Evolutionary conservation across 768 basidiomycete species (phyloP).

Genomic region (Russula virescens): DNA sequence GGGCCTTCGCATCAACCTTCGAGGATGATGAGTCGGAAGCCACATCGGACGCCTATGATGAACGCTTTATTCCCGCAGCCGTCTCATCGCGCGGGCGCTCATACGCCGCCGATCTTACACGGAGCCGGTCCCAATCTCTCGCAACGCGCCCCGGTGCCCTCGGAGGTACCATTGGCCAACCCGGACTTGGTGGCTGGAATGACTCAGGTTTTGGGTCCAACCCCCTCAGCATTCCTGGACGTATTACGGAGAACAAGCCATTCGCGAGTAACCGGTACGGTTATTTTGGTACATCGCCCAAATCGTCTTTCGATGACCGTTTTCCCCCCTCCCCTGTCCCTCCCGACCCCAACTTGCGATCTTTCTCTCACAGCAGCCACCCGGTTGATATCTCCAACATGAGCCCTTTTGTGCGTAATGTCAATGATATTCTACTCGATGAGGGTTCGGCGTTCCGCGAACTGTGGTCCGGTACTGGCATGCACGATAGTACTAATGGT

Average conservation of each 20-base stretch:
- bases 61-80: conserved; percentile 45
- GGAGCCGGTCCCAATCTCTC: conserved; percentile 74
- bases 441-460: conserved; percentile 68
- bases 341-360: conserved; percentile 28
- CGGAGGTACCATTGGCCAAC: conserved; percentile 41
- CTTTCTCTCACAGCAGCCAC: conserved; percentile 36
- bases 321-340: conserved; percentile 43
- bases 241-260: conserved; percentile 60
- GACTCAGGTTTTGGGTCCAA: conserved; percentile 48
- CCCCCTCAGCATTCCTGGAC: conserved; percentile 51
- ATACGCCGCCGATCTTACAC: conserved; percentile 55
- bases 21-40: conserved; percentile 76
- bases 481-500: conserved; percentile 57
- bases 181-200: conserved; percentile 49
- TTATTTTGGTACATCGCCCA: conserved; percentile 49
- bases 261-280: conserved; percentile 60
- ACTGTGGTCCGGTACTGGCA: conserved; percentile 68
- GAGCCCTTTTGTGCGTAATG: conserved; percentile 81
- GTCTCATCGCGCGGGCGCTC: conserved; percentile 47
- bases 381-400: conserved; percentile 64
- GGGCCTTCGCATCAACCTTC: conserved; percentile 66
- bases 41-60: conserved; percentile 46
- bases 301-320: conserved; percentile 50
- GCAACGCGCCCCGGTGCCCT: conserved; percentile 53
- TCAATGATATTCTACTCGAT: conserved; percentile 69